Percentiles rank a stretch among this genome's conserved stretches.
Evolutionary conservation across 129 eudicot genomes (phyloP).

Genomic region (Helichrysum umbraculigerum): DNA sequence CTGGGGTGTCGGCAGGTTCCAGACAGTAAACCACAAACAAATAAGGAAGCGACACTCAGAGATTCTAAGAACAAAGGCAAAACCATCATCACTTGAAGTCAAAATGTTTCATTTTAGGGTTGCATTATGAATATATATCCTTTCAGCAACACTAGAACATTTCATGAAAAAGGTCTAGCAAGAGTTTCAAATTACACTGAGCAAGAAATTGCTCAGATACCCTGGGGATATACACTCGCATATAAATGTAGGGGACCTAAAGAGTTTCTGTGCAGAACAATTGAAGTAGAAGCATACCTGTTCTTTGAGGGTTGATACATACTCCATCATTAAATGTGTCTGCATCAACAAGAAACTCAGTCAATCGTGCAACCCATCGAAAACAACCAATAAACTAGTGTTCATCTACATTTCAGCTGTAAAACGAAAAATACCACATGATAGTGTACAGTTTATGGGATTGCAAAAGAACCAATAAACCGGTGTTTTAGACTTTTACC

Average conservation of each 20-base stretch:
- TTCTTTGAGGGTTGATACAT: constrained; percentile 18
- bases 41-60: background rate
- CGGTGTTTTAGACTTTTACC: background rate
- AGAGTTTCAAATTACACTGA: background rate
- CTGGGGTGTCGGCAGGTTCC: background rate
- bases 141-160: background rate
- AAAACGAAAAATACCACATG: background rate
- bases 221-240: background rate
- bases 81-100: background rate
- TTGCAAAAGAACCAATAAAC: too few relatives aligned
- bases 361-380: background rate
- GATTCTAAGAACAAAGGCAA: background rate
- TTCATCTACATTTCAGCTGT: background rate
- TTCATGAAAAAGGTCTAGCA: background rate
- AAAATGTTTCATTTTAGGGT: background rate
- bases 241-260: background rate
- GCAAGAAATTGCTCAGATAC: background rate
- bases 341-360: constrained; percentile 16
- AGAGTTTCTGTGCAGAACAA: background rate
- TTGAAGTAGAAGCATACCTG: constrained; percentile 16
- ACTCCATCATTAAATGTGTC: constrained; percentile 20
- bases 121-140: background rate
- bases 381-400: background rate
- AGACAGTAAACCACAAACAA: background rate
- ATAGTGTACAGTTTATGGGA: background rate